Conservation (phyloP, 305 asterid species). For the Fraxinus velutina region DNA sequence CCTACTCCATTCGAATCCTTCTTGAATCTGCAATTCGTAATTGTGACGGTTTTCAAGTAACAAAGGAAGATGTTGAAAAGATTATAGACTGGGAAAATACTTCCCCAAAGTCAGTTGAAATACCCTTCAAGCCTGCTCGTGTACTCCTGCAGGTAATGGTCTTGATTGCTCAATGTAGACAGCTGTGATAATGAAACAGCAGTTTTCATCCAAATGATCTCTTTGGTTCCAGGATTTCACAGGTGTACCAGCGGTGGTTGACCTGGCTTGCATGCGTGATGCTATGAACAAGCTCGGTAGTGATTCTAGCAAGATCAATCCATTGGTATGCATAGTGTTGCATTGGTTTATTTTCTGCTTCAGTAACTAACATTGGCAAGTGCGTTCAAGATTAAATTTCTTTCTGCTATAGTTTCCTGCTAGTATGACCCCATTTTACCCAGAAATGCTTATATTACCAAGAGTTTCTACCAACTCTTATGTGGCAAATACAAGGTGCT, state of each 20-base stretch:
- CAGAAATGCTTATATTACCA: not conserved
- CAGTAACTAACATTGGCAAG: not conserved
- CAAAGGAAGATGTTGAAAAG: constrained; percentile 78
- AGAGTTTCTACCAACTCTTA: not conserved
- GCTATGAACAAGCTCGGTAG: constrained; percentile 90
- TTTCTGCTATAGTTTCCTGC: not conserved
- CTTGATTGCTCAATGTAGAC: not conserved
- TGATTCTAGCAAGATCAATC: constrained; percentile 87
- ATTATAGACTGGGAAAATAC: constrained; percentile 84
- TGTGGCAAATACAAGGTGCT: not conserved
- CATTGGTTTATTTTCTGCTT: not conserved
- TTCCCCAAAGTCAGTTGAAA: constrained; percentile 78
- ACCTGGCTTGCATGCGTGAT: constrained; percentile 96
- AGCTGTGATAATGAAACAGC: too few relatives aligned
- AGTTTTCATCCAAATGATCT: not conserved
- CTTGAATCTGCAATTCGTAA: constrained; percentile 91
- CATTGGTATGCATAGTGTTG: constrained; percentile 53
- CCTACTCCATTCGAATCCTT: constrained; percentile 82
- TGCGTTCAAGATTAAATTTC: not conserved
- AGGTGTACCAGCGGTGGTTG: constrained; percentile 92
- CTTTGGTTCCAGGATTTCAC: constrained; percentile 69
- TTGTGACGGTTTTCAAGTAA: constrained; percentile 92
- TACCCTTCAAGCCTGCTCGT: constrained; percentile 95
- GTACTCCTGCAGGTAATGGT: constrained; percentile 73
- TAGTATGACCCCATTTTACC: not conserved